Evolutionary conservation across 2,329 filamentous ascomycete species (phyloP), one percentile per base, ranked within the genome.

Genomic region (Teratosphaeria destructans): DNA sequence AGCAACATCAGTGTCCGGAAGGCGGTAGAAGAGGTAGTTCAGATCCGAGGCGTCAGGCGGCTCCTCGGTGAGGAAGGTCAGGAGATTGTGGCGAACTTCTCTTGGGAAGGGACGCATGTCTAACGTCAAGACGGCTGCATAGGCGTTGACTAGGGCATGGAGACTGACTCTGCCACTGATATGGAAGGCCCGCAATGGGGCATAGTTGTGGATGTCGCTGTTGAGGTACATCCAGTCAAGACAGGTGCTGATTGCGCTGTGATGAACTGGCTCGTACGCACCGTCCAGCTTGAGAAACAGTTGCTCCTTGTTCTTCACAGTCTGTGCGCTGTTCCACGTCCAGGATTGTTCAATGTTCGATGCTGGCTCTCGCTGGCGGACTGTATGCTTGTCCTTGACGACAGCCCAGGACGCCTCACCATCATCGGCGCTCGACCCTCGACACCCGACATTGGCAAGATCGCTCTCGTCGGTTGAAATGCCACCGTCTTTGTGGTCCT

Each of bases 211-310:
- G 4, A 57, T 54, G 26, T 47, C 35, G 37, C 59, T 59, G 61
- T 68, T 68, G 56, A 59, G 57, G 12, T 59, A 47, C 65, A 68
- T 66, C 65, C 65, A 68, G 14, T 58, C 59, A 1, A 68, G 56
- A 5, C 59, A 58, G 5, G 52, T 35, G 29, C 27, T 47, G 16
- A 65, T 29, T 14, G 56, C 62, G 8, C 59, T 34, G 7, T 47
- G 52, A 3, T 57, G 60, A 5, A 63, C 63, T 52, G 59, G 55
- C 55, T 58, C 57, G 11, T 37, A 34, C 2, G 60, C 58, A 14
- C 62, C 54, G 35, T n/a, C 56, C 35, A 64, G 43, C n/a, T 53
- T 54, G 7, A 67, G 56, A 11, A 26, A 52, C 27, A 65, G 58
- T 32, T 35, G 49, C 59, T 26, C 54, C 16, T 19, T 58, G 4